Base-by-base conservation (phyloP, 768 basidiomycete genomes). In the Pisolithus orientalis region DNA sequence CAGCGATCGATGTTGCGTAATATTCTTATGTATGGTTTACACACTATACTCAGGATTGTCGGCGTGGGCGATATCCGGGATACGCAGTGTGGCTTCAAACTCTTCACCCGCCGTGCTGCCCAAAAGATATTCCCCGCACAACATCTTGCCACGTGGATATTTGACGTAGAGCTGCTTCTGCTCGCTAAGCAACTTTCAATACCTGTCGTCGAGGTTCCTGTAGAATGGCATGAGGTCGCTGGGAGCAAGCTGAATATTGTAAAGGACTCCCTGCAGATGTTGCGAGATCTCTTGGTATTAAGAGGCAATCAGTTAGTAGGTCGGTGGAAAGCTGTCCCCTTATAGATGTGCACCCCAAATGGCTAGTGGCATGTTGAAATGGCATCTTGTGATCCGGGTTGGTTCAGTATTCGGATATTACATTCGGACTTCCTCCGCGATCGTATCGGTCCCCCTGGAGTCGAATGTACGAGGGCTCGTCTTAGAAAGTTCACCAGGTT, bases 81-180 rank as follows among this genome's bases (percentile, higher is more conserved):
- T 72, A 97, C 94, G 16, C 94, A 96, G 65, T 96, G 94, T 64
- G 94, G 94, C 31, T 97, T 97, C 83, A 97, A 97, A 71, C 80
- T 97, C 27, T 94, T 95, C 71, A 84, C 92, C 14, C 89, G 92
- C 10, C 61, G 75, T 3, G 85, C 93, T 0, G 93, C 93, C 8
- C 81, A 77, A 48, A 79, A 80, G 53, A 83, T 97, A 55, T 97
- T 95, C 69, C 91, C 91, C 1, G 75, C 77, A 2, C 86, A 95
- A 62, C 94, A 90, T 62, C 84, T 95, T 28, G 74, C 86, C 5
- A 86, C 89, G 1, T 97, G 94, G 94, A 94, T 95, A 66, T 97
- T 97, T 61, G 94, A 97, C 68, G 94, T 96, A 53, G 94, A 97
- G 67, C 79, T 96, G 5, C 74, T 97, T 17, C 75, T 96, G 9